Conservation (phyloP, 208 protist species). For the Crithidia thermophila region DNA sequence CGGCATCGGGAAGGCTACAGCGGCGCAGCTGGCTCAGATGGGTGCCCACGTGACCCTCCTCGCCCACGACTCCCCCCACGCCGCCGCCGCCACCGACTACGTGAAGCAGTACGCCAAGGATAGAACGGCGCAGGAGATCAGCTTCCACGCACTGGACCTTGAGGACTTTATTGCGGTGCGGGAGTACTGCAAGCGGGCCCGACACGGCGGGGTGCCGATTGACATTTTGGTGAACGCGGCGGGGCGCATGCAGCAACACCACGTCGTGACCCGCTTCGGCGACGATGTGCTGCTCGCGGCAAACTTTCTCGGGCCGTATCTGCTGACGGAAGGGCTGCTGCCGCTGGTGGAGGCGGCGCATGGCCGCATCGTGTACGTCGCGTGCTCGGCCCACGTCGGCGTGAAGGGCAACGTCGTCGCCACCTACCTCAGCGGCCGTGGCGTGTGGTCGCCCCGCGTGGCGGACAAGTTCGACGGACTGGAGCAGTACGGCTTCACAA, state of each 20-base stretch:
- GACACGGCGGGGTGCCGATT: conserved; percentile 35
- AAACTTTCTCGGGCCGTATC: conserved; percentile 76
- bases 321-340: conserved; percentile 80
- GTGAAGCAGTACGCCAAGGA: conserved; percentile 16
- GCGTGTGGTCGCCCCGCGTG: conserved; percentile 65
- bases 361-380: conserved; percentile 80
- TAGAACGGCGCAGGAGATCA: conserved; percentile 29
- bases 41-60: conserved; percentile 72
- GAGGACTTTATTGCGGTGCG: conserved; percentile 77
- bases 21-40: conserved; percentile 64
- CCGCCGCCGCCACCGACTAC: conserved; percentile 34
- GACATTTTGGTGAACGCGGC: conserved; percentile 83
- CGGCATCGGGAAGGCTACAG: conserved; percentile 74
- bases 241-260: conserved; percentile 58
- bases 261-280: conserved; percentile 66
- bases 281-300: conserved; percentile 79
- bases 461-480: conserved; percentile 70
- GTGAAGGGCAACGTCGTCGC: conserved; percentile 59
- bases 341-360: conserved; percentile 62
- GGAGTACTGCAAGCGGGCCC: conserved; percentile 66
- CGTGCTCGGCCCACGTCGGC: conserved; percentile 68
- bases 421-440: conserved; percentile 73
- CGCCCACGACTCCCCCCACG: conserved; percentile 46
- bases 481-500: conserved; percentile 88
- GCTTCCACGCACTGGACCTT: conserved; percentile 64